Evolutionary conservation across 2,329 filamentous ascomycete genomes (phyloP), one percentile per base, ranked within the genome.

Genomic region (Pestalotiopsis sp.): DNA sequence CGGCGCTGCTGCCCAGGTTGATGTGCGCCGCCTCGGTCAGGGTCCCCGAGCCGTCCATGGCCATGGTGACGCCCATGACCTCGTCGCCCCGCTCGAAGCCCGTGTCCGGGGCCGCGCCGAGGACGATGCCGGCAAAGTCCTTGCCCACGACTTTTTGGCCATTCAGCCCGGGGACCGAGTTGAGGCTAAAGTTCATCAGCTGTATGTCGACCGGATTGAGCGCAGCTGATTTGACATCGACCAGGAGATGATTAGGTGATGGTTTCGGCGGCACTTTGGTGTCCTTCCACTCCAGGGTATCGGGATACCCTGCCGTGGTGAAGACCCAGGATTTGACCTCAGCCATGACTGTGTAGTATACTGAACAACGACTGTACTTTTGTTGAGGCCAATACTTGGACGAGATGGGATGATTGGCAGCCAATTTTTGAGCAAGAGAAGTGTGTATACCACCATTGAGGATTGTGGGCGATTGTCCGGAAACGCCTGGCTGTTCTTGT

Each of bases 181-280:
- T 66, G 56, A 73, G 23, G 2, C 64, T 57, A 17, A 68, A 60
- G 1, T 68, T 68, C 71, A 73, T 73, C 31, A 72, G 27, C 61
- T 73, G 73, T 14, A 68, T 67, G 27, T 73, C 73, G 17, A 73
- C 68, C 13, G 69, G 71, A 62, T 74, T 73, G 36, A 73, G 66
- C 27, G 71, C 67, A 5, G 66, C 68, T 27, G 73, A 72, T 57
- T 70, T 68, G 63, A 68, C 60, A 36, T 65, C 65, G 39, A 74
- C 31, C 14, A 70, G 61, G 5, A 74, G 13, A 38, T 71, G 68
- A 60, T 68, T 23, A 3, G 69, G 66, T 3, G 23, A 41, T 3
- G 69, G 66, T 20, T 25, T 41, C 13, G 62, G 13, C 12, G 66
- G 68, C 3, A 58, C 36, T 5, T 39, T 3, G 39, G 64, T 67